phyloP scores from a whole-genome alignment of 495 filamentous ascomycete species.

The Aspergillus conjunctus region DNA sequence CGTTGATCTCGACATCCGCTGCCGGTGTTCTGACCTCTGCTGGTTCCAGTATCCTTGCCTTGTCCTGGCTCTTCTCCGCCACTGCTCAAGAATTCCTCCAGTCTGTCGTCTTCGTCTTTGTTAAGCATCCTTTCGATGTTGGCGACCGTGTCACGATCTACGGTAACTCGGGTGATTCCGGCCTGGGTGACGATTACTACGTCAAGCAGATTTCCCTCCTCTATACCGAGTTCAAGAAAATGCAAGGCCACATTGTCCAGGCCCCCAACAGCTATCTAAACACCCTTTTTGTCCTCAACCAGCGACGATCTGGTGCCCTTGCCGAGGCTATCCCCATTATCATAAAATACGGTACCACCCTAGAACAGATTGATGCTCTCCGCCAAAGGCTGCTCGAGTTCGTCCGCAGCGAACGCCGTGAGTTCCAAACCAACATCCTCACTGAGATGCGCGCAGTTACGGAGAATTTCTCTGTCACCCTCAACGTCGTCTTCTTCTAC shows the following conservation, averaged over 20 bases:
- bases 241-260: constrained; percentile 94
- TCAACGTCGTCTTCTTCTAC: constrained; percentile 98
- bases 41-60: constrained; percentile 80
- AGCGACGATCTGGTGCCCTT: constrained; percentile 83
- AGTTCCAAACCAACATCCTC: constrained; percentile 87
- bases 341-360: constrained; percentile 86
- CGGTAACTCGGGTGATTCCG: constrained; percentile 76
- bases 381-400: constrained; percentile 84
- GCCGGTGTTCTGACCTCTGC: constrained; percentile 82
- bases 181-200: constrained; percentile 89
- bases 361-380: constrained; percentile 83
- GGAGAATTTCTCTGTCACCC: constrained; percentile 70
- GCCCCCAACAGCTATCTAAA: constrained; percentile 95
- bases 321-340: constrained; percentile 84
- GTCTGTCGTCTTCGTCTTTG: constrained; percentile 92
- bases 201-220: constrained; percentile 94
- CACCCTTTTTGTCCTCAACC: constrained; percentile 91
- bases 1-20: constrained; percentile 85
- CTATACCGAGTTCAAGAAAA: constrained; percentile 98
- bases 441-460: constrained; percentile 77
- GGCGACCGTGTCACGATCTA: constrained; percentile 92
- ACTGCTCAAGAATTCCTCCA: constrained; percentile 94
- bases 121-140: constrained; percentile 98
- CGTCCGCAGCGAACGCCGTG: constrained; percentile 82
- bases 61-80: constrained; percentile 89